Percentiles rank a stretch among this genome's conserved stretches.
Evolutionary conservation across 768 basidiomycete species (phyloP).

Genomic region (Amanita phalloides): DNA sequence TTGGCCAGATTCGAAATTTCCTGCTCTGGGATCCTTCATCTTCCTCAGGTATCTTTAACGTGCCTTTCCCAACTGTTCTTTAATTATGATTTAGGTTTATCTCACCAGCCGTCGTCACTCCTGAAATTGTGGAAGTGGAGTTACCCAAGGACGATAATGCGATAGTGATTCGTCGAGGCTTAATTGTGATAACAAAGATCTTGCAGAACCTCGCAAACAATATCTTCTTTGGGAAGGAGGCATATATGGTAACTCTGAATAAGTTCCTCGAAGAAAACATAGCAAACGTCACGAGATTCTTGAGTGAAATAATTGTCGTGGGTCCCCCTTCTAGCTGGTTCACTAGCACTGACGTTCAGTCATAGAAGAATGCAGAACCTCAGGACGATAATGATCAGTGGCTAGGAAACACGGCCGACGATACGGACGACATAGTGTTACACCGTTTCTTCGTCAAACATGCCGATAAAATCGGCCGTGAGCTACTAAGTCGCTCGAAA

Average conservation of each 20-base stretch:
- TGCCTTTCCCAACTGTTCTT: neutral
- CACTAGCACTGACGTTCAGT: neutral
- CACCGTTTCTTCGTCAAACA: slow-evolving; percentile 81
- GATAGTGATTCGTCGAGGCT: slow-evolving; percentile 54
- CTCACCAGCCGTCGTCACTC: slow-evolving; percentile 82
- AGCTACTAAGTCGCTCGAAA: slow-evolving; percentile 64
- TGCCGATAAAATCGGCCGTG: slow-evolving; percentile 82
- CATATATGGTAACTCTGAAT: slow-evolving; percentile 75
- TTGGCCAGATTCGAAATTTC: slow-evolving; percentile 74
- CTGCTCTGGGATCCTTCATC: slow-evolving; percentile 83
- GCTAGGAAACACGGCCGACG: slow-evolving; percentile 68
- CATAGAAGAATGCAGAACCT: slow-evolving; percentile 24
- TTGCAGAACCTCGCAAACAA: slow-evolving; percentile 94
- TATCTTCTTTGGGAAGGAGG: slow-evolving; percentile 86
- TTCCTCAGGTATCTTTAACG: slow-evolving; percentile 58
- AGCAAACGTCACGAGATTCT: slow-evolving; percentile 60
- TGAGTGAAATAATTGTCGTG: slow-evolving; percentile 62
- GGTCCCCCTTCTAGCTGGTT: slow-evolving; percentile 11
- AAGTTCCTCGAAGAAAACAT: slow-evolving; percentile 64
- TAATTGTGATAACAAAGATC: slow-evolving; percentile 84
- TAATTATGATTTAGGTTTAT: slow-evolving; percentile 53
- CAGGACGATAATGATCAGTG: slow-evolving; percentile 64
- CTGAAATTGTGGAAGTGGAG: slow-evolving; percentile 77
- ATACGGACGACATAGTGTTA: slow-evolving; percentile 73
- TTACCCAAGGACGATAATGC: slow-evolving; percentile 49